Evolutionary conservation across 331 rosid species (phyloP), one percentile per base, ranked within the genome.

Genomic region (Quercus lobata): DNA sequence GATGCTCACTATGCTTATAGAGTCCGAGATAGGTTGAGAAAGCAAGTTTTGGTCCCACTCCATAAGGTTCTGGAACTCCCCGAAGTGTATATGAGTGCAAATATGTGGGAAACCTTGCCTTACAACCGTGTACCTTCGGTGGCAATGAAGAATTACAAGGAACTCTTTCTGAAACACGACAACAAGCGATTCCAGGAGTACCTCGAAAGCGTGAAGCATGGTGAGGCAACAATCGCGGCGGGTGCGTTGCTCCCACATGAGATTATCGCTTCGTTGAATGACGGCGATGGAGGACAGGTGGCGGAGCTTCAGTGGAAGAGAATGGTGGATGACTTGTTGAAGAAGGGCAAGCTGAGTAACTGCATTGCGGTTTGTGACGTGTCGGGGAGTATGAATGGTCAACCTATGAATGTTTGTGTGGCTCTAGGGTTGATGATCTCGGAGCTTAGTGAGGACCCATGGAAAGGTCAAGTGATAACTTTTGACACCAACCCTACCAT

Each of bases 181-280:
- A 30, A 57, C 3, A 78, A 82, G 63, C 37, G 90, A 49, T 87
- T 87, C 62, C n/a, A 4, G 61, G 75, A 75, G 22, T 87, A 82
- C 73, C 34, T 87, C 27, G 29, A 79, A 52, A 83, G 84, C 55
- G 88, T 87, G 63, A 74, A 32, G 57, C 55, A 69, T 1, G 90
- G 88, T 52, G 82, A 83, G 82, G 24, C 76, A 1, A 84, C 71
- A 0, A 85, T 85, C 7, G 85, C 91, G 0, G 87, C 87, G 1
- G 91, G 91, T 15, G 91, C 91, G 7, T 55, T 87, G 80, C 87
- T 87, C 78, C 91, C 89, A 0, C 90, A 92, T 61, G 82, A 87
- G 72, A 84, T 87, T 30, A 78, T 81, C 9, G 12, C 7, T 12
- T 68, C 82, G 2, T 8, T 87, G 80, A 3, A 3, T 6, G 77